A percentile compares a stretch with the other conserved stretches of the same genome.
Evolutionary conservation across 225 moss, liverwort and hornwort genomes (phyloP).

Genomic region (Pleurozium schreberi): DNA sequence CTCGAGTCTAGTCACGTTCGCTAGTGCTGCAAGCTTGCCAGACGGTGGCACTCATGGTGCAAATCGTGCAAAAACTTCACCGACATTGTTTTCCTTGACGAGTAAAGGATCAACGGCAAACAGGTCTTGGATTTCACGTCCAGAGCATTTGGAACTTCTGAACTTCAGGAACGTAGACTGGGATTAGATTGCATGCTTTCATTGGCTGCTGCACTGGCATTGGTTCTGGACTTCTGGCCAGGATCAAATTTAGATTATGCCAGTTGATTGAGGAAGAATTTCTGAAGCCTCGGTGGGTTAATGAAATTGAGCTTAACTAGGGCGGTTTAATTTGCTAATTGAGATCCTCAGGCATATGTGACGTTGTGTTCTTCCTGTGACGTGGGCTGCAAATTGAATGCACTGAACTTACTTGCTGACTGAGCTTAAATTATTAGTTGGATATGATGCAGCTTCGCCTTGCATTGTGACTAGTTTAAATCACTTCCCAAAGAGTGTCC

Average conservation of each 20-base stretch:
- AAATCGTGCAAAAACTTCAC: background rate
- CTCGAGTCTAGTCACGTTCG: background rate
- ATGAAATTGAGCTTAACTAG: too few species aligned
- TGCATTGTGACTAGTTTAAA: background rate
- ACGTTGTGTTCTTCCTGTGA: background rate
- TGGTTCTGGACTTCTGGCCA: background rate
- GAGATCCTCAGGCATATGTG: too few species aligned
- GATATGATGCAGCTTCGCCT: background rate
- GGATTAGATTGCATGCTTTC: background rate
- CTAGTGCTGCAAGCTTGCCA: background rate
- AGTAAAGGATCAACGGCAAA: background rate
- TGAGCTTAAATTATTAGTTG: too few species aligned
- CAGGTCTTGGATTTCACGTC: background rate
- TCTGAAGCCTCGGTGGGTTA: background rate
- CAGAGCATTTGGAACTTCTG: background rate
- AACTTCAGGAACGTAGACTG: background rate
- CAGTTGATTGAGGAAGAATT: background rate
- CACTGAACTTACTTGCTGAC: background rate
- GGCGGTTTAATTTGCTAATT: too few species aligned
- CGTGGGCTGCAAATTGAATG: background rate
- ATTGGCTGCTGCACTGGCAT: background rate
- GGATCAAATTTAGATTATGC: background rate
- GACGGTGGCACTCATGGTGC: background rate
- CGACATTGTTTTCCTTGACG: too few species aligned
- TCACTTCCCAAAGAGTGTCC: background rate